Percentiles rank a stretch among this genome's conserved stretches.
Conservation (phyloP, 768 basidiomycete genomes). For the Termitomyces sp. region DNA sequence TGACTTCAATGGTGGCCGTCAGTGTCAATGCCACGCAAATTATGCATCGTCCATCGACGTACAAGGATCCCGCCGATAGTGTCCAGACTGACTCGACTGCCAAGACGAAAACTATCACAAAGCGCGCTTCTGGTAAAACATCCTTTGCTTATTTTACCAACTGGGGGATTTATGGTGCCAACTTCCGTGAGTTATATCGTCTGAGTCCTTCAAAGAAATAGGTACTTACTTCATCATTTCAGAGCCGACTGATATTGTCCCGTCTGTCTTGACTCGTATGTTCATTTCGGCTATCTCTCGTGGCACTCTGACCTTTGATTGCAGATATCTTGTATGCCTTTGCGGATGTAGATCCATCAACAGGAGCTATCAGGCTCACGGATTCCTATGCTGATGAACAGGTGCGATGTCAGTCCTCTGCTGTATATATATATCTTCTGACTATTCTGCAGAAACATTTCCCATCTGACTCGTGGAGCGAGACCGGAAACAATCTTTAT, state of each 20-base stretch:
- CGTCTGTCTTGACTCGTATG: slow-evolving; percentile 58
- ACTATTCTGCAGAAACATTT: slow-evolving; percentile 52
- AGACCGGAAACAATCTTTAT: slow-evolving; percentile 73
- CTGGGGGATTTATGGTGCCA: slow-evolving; percentile 61
- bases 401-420: slow-evolving; percentile 25
- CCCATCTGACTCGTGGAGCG: slow-evolving; percentile 67
- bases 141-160: slow-evolving; percentile 53
- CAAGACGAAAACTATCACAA: slow-evolving; percentile 33
- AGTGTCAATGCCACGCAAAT: slow-evolving; percentile 38
- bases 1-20: slow-evolving; percentile 16
- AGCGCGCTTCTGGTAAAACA: slow-evolving; percentile 32
- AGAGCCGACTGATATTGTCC: slow-evolving; percentile 63
- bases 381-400: slow-evolving; percentile 73
- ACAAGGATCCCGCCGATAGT: slow-evolving; percentile 32
- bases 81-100: slow-evolving; percentile 28
- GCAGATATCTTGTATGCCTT: slow-evolving; percentile 73
- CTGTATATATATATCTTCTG: slow-evolving; percentile 8
- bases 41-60: slow-evolving; percentile 47
- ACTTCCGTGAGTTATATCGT: slow-evolving; percentile 42
- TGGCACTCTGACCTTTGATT: not conserved
- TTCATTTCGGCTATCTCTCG: not conserved
- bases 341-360: slow-evolving; percentile 59
- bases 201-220: not conserved
- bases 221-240: slow-evolving; percentile 1
- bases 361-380: slow-evolving; percentile 59